Conservation (phyloP, 768 basidiomycete species). For the Leccinellum luteum region DNA sequence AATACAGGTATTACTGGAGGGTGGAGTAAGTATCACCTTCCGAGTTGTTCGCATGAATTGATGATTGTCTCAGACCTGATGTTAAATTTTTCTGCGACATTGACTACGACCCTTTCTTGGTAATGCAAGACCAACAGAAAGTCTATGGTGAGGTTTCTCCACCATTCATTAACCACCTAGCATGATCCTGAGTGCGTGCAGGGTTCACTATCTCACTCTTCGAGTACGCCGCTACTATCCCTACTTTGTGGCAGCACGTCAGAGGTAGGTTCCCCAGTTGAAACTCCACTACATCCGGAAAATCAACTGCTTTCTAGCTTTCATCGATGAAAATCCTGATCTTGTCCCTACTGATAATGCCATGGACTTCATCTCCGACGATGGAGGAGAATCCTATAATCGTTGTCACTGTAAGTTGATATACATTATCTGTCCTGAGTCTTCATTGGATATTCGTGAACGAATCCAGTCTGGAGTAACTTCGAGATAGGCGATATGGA, state of each 20-base stretch:
- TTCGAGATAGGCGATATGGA: conserved; percentile 89
- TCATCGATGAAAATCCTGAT: conserved; percentile 60
- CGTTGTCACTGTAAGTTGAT: conserved; percentile 67
- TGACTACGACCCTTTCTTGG: conserved; percentile 74
- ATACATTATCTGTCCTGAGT: neutral
- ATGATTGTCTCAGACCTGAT: conserved; percentile 49
- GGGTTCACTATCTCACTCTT: conserved; percentile 78
- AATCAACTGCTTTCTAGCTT: conserved; percentile 45
- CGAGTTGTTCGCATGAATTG: conserved; percentile 6
- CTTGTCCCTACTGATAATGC: conserved; percentile 63
- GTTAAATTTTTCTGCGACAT: conserved; percentile 83
- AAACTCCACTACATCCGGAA: neutral
- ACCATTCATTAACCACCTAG: conserved; percentile 18
- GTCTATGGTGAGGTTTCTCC: conserved; percentile 59
- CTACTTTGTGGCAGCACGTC: conserved; percentile 73
- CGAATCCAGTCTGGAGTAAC: conserved; percentile 56
- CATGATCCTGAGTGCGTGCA: conserved; percentile 25
- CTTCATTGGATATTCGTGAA: conserved; percentile 21
- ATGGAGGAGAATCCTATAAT: conserved; percentile 67
- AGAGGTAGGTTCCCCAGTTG: conserved; percentile 45
- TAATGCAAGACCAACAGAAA: conserved; percentile 78
- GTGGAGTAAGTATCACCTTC: conserved; percentile 60
- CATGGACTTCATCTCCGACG: conserved; percentile 71
- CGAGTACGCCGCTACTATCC: conserved; percentile 80
- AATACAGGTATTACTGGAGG: conserved; percentile 88